Percentiles rank a stretch among this genome's conserved stretches.
Evolutionary conservation across 176 grass and related monocot species (phyloP).

Genomic region (Aegilops bicornis): DNA sequence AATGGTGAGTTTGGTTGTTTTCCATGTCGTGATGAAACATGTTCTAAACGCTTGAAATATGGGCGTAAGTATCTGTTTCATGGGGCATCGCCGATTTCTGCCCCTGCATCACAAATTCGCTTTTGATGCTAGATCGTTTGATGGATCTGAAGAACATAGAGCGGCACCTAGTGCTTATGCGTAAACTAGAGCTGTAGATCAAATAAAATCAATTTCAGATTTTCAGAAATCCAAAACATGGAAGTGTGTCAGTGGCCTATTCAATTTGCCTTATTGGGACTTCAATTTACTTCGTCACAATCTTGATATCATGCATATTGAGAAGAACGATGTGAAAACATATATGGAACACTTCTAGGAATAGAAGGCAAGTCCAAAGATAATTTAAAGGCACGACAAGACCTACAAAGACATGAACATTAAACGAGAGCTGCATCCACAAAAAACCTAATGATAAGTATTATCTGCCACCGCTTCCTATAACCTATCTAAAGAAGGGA

Average conservation of each 20-base stretch:
- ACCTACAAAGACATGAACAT: constrained; percentile 14
- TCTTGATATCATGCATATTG: too few species aligned
- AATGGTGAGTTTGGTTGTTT: too few species aligned
- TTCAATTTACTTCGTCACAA: background rate
- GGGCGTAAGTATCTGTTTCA: too few species aligned
- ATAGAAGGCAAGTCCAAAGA: background rate
- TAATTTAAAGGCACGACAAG: background rate
- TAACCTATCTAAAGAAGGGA: background rate
- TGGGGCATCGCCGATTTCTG: too few species aligned
- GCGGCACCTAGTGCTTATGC: background rate
- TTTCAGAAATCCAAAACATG: background rate
- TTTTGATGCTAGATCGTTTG: too few species aligned
- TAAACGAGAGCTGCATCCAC: background rate
- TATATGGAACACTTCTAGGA: background rate
- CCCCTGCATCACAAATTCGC: too few species aligned
- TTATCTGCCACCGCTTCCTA: constrained; percentile 13
- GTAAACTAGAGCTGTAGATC: background rate
- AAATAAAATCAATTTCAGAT: background rate
- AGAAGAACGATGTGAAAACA: too few species aligned
- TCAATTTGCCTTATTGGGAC: background rate
- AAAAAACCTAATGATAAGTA: background rate
- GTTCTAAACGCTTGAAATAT: too few species aligned
- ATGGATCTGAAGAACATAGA: too few species aligned
- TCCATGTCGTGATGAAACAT: too few species aligned
- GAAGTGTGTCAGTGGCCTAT: background rate